These are phyloP conservation scores for Cylindrodendrum hubeiense DNA, from an alignment of 2,329 filamentous ascomycete species.

Conservation along the genomic window DNA sequence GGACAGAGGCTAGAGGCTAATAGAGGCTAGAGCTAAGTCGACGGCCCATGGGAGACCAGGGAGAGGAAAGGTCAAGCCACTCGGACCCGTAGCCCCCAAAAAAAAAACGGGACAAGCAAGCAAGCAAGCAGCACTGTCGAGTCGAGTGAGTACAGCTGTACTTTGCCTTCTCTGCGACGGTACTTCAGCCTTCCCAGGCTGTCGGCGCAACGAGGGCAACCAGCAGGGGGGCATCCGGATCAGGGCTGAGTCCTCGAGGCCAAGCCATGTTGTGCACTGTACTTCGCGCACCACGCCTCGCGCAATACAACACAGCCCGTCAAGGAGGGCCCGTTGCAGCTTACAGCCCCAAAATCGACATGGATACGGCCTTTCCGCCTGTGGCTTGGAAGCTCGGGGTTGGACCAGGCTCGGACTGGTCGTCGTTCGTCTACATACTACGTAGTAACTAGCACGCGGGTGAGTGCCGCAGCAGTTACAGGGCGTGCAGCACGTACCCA, in stretches of 20 bases:
- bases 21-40: conserved; percentile 11
- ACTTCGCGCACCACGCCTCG: neutral
- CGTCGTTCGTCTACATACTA: neutral
- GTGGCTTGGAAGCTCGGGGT: neutral
- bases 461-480: neutral
- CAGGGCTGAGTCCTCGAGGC: neutral
- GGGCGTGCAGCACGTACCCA: neutral
- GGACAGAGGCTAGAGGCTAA: too few species aligned
- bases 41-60: neutral
- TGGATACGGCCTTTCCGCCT: neutral
- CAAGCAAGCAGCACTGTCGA: too few species aligned
- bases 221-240: neutral
- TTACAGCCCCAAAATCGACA: neutral
- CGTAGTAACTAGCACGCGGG: too few species aligned
- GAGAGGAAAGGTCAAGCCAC: conserved; percentile 19
- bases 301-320: neutral
- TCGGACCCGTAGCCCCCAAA: conserved; percentile 1
- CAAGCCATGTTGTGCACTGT: neutral
- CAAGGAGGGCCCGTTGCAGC: neutral
- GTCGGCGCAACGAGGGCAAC: too few species aligned
- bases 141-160: neutral
- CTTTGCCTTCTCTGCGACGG: neutral
- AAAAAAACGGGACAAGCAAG: conserved; percentile 2
- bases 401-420: neutral
- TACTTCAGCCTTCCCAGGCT: neutral